These are phyloP conservation scores for Aspergillus sp. DNA, from an alignment of 2,329 filamentous ascomycete genomes.

Conservation along the genomic window DNA sequence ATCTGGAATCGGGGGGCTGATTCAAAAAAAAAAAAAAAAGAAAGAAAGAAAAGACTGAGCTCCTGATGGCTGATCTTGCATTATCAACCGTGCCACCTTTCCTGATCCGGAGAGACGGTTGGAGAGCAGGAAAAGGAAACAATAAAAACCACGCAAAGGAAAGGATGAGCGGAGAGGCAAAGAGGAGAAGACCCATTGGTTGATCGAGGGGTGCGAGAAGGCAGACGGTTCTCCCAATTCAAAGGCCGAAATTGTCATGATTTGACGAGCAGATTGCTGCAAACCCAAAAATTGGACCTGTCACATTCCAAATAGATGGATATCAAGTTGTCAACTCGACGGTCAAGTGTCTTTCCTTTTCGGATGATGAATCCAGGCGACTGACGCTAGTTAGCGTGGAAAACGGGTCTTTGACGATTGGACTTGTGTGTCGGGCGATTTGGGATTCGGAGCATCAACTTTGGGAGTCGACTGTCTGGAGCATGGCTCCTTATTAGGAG, in stretches of 20 bases:
- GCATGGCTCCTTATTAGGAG: neutral
- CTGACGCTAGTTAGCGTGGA: constrained; percentile 7
- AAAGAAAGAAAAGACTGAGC: neutral
- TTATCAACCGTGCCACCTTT: neutral
- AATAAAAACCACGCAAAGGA: neutral
- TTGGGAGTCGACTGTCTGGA: neutral
- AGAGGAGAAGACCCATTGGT: neutral
- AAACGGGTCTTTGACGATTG: neutral
- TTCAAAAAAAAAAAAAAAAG: neutral
- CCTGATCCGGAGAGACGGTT: neutral
- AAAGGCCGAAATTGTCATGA: constrained; percentile 5
- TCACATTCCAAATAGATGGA: constrained; percentile 15
- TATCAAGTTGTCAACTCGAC: constrained; percentile 1
- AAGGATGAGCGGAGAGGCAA: neutral
- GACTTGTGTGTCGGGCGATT: constrained; percentile 1
- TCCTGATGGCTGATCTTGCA: constrained; percentile 1
- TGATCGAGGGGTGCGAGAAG: neutral
- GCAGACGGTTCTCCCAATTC: neutral
- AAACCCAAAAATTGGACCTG: constrained; percentile 8
- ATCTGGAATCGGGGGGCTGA: neutral
- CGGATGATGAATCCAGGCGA: neutral
- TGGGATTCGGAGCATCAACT: constrained; percentile 7
- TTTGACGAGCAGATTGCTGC: neutral
- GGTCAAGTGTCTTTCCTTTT: neutral
- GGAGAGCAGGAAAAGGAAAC: neutral